Conservation (phyloP, 1,139 yeast species). For the Scheffersomyces segobiensis region DNA sequence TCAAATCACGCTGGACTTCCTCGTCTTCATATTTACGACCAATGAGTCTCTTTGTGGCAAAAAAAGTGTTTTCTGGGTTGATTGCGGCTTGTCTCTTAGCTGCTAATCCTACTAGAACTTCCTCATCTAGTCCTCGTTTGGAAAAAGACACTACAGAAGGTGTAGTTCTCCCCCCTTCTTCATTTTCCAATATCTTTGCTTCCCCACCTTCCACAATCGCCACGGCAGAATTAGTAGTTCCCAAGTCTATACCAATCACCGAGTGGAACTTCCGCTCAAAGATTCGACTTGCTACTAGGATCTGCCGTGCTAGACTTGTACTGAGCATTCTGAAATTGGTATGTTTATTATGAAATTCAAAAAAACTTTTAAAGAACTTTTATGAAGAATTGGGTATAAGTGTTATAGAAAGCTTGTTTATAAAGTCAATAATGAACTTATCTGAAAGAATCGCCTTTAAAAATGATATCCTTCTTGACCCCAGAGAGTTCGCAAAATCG, state of each 20-base stretch:
- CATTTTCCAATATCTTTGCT: slow-evolving; percentile 64
- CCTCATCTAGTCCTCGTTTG: slow-evolving; percentile 29
- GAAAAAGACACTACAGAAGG: slow-evolving; percentile 70
- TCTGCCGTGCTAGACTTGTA: not conserved
- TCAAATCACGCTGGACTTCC: slow-evolving; percentile 65
- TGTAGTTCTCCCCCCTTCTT: slow-evolving; percentile 68
- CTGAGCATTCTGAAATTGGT: not conserved
- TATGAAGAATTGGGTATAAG: not conserved
- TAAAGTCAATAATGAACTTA: not conserved
- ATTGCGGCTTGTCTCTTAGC: slow-evolving; percentile 70
- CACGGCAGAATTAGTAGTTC: slow-evolving; percentile 82
- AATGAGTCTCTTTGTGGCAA: slow-evolving; percentile 72
- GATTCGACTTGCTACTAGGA: not conserved
- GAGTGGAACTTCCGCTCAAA: slow-evolving; percentile 9
- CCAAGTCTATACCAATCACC: slow-evolving; percentile 76
- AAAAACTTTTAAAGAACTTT: not conserved
- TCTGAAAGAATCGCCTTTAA: no score
- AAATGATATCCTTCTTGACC: not conserved
- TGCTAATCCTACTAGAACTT: slow-evolving; percentile 51
- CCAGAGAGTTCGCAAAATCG: not conserved
- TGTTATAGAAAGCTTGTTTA: not conserved
- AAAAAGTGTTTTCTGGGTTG: slow-evolving; percentile 69
- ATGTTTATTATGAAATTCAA: no score
- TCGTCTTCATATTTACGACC: slow-evolving; percentile 64
- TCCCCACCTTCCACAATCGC: slow-evolving; percentile 57